Base-by-base conservation (phyloP, 345 rosid genomes). In the Populus deltoides region DNA sequence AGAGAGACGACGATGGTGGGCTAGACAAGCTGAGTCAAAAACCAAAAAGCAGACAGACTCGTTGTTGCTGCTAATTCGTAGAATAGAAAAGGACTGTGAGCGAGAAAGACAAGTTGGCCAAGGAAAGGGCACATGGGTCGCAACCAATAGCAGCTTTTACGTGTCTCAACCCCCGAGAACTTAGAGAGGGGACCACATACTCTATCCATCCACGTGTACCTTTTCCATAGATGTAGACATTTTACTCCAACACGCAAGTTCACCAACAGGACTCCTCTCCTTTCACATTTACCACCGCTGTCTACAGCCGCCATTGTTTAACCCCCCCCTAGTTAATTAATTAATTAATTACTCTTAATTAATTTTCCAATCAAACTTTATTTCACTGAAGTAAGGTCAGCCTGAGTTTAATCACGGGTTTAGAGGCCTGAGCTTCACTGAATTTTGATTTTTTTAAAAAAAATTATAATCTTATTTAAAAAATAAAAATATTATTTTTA, bases 101-200 rank as follows among this genome's bases (percentile, higher is more conserved):
- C 18, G 82, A 74, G 69, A 73, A 70, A 35, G 77, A 57, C 71
- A 75, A 82, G 84, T 73, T 79, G 55, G 79, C 57, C 59, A 77
- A 66, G 81, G 35, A 70, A 68, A 79, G 31, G 51, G 86, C 89
- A 88, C 89, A 88, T 88, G 91, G 89, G 78, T 39, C 27, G 85
- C 86, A 76, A 78, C 84, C 57, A 55, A 78, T 76, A 16, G 35
- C 62, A 16, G 35, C 62, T 5, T 59, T 7, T 10, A 76, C 29
- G 55, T 84, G 89, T 84, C 89, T 84, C 86, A 75, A 17, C 66
- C 81, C 79, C 79, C 53, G 5, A 12, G 5, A 63, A 27, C 25
- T 18, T 12, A 1, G 6, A 13, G 27, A 17, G 11, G 76, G 91
- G 91, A 85, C 91, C 89, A 85, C 86, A n/a, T 22, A 18, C 66